Conservation (phyloP, 371 early-diverging fungal genomes). For the Saksenaea oblongispora region DNA sequence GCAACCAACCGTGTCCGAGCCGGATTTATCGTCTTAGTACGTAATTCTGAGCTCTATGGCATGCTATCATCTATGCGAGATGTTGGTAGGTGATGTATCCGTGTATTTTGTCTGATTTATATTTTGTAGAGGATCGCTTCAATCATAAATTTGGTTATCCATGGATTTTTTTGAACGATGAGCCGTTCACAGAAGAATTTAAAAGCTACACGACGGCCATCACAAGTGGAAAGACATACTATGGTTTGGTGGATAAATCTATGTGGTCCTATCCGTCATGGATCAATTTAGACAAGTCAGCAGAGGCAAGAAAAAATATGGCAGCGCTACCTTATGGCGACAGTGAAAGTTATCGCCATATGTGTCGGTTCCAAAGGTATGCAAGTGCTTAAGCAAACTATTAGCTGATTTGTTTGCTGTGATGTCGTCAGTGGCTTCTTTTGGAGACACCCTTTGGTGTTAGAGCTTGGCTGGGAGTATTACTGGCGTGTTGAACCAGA, state of each 20-base stretch:
- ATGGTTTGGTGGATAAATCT: slow-evolving; percentile 50
- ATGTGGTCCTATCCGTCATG: slow-evolving; percentile 86
- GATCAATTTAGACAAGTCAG: slow-evolving; percentile 72
- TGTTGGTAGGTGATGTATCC: slow-evolving; percentile 16
- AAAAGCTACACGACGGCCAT: slow-evolving; percentile 36
- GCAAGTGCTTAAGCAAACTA: not conserved
- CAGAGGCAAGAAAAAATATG: slow-evolving; percentile 54
- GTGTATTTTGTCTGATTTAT: slow-evolving; percentile 15
- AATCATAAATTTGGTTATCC: slow-evolving; percentile 81
- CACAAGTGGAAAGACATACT: slow-evolving; percentile 55
- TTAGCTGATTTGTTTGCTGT: slow-evolving; percentile 1
- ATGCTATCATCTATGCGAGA: slow-evolving; percentile 63
- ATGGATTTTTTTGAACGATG: slow-evolving; percentile 78
- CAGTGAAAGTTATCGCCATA: slow-evolving; percentile 88
- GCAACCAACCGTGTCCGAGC: slow-evolving; percentile 54
- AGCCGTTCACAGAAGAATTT: slow-evolving; percentile 69
- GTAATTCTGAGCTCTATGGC: slow-evolving; percentile 76
- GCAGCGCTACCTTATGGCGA: slow-evolving; percentile 82
- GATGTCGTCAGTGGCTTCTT: slow-evolving; percentile 75
- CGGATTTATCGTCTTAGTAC: slow-evolving; percentile 57
- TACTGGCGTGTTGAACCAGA: slow-evolving; percentile 92
- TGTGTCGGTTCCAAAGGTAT: slow-evolving; percentile 80
- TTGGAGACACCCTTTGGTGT: slow-evolving; percentile 70
- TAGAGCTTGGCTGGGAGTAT: slow-evolving; percentile 66
- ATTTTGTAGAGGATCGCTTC: slow-evolving; percentile 73